Evolutionary conservation across 2,329 filamentous ascomycete species (phyloP), one percentile per base, ranked within the genome.

Genomic region (Cladosporium phlei): DNA sequence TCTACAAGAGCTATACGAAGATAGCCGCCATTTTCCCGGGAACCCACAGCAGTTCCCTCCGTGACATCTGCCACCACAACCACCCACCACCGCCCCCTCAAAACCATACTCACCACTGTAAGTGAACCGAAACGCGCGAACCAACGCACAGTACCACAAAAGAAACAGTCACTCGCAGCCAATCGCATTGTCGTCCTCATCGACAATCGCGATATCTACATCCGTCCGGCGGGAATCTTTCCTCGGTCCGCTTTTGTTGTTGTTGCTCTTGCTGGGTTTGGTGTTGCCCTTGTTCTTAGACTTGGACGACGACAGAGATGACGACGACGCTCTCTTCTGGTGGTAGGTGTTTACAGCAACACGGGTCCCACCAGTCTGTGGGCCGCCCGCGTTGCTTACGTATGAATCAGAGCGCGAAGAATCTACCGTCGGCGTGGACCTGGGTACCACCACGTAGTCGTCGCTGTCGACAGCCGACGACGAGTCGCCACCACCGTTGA

Each of bases 361-460:
- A 25, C 35, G 22, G 4, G 22, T 27, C 21, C 17, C 14, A 30
- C 20, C 21, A 38, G 35, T n/a, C n/a, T n/a, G n/a, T n/a, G n/a
- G n/a, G n/a, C n/a, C n/a, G n/a, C 35, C 35, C 35, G 35, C 21
- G n/a, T 38, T 22, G 8, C 27, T n/a, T 9, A 14, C 35, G 35
- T 38, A 38, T 38, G 14, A 11, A 2, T n/a, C n/a, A n/a, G n/a
- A n/a, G n/a, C n/a, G n/a, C n/a, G 14, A 22, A 38, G 21, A 16
- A 7, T 21, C 22, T 9, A 4, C 19, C 39, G 16, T 29, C 25
- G 43, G 28, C 5, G 33, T 38, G 10, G 37, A 28, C 4, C 20
- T 30, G 3, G 45, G 25, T 1, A 47, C 45, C 12, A 47, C 17
- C 21, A 47, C 45, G 11, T 39, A 47, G 45, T 47, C 45, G 29